Conservation (phyloP, 2,329 filamentous ascomycete species). For the Penicillium decumbens region DNA sequence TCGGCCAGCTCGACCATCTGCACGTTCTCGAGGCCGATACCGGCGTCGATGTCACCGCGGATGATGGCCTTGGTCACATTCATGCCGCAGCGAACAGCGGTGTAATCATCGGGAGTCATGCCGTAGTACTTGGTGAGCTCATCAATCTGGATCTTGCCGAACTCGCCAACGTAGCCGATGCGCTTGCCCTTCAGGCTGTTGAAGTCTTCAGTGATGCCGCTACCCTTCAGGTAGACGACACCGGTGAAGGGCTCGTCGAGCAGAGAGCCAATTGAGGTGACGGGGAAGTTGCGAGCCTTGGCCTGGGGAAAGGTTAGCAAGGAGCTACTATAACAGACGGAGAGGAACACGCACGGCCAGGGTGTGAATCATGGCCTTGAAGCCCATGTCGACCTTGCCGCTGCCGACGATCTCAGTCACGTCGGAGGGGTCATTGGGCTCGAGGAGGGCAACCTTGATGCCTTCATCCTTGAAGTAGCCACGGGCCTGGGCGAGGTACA, state of each 20-base stretch:
- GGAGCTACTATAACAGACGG: background rate
- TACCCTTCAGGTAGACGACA: slow-evolving; percentile 69
- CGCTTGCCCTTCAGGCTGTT: slow-evolving; percentile 68
- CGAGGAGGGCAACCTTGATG: slow-evolving; percentile 70
- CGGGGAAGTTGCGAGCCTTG: slow-evolving; percentile 69
- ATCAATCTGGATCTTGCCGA: slow-evolving; percentile 79
- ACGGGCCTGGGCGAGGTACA: slow-evolving; percentile 72
- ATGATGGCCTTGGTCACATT: slow-evolving; percentile 75
- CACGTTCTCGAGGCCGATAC: slow-evolving; percentile 73
- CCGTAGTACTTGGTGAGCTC: slow-evolving; percentile 74
- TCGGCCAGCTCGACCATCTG: slow-evolving; percentile 79
- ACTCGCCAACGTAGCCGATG: slow-evolving; percentile 76
- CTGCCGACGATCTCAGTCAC: slow-evolving; percentile 76
- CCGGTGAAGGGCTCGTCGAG: slow-evolving; percentile 77
- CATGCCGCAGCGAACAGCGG: slow-evolving; percentile 73
- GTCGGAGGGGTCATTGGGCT: slow-evolving; percentile 75
- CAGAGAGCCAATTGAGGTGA: slow-evolving; percentile 67
- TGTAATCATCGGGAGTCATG: slow-evolving; percentile 69
- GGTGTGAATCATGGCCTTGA: slow-evolving; percentile 82
- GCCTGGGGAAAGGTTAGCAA: slow-evolving; percentile 47
- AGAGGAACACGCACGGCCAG: slow-evolving; percentile 54
- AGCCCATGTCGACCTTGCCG: slow-evolving; percentile 70
- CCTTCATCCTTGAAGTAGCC: slow-evolving; percentile 71
- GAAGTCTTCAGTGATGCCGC: slow-evolving; percentile 71
- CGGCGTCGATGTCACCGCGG: slow-evolving; percentile 66